These are phyloP conservation scores for Solanum corneliomulleri DNA, from an alignment of 257 asterid genomes.

Conservation along the genomic window DNA sequence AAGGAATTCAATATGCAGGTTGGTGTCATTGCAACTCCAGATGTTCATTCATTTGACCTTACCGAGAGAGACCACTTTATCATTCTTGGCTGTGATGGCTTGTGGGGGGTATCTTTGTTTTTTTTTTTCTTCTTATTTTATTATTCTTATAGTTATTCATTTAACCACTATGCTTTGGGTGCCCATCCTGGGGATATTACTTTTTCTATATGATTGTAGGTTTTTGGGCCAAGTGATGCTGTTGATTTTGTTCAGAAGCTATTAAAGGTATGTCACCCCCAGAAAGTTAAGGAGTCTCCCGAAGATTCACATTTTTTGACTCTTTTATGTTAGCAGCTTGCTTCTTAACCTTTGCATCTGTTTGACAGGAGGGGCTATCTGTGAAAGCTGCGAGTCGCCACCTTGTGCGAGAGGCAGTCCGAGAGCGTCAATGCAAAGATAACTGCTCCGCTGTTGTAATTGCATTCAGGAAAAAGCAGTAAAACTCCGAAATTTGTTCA, in stretches of 20 bases:
- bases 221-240: conserved; percentile 94
- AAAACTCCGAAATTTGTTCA: neutral
- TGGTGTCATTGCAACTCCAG: conserved; percentile 84
- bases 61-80: conserved; percentile 83
- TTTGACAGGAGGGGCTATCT: conserved; percentile 53
- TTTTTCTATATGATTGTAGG: conserved; percentile 22
- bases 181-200: neutral
- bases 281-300: neutral
- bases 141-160: neutral
- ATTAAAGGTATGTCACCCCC: conserved; percentile 44
- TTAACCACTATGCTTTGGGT: neutral
- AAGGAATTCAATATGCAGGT: conserved; percentile 41
- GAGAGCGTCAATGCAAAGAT: conserved; percentile 84
- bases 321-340: neutral
- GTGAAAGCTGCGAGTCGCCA: conserved; percentile 56
- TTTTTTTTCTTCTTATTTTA: neutral
- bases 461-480: conserved; percentile 30
- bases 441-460: conserved; percentile 78
- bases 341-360: neutral
- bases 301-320: neutral
- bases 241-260: conserved; percentile 73
- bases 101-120: conserved; percentile 72
- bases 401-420: conserved; percentile 78
- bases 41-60: conserved; percentile 82
- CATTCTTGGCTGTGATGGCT: conserved; percentile 95